Evolutionary conservation across 192 early-diverging fungal genomes (phyloP), one percentile per base, ranked within the genome.

Genomic region (Coemansia sp.): DNA sequence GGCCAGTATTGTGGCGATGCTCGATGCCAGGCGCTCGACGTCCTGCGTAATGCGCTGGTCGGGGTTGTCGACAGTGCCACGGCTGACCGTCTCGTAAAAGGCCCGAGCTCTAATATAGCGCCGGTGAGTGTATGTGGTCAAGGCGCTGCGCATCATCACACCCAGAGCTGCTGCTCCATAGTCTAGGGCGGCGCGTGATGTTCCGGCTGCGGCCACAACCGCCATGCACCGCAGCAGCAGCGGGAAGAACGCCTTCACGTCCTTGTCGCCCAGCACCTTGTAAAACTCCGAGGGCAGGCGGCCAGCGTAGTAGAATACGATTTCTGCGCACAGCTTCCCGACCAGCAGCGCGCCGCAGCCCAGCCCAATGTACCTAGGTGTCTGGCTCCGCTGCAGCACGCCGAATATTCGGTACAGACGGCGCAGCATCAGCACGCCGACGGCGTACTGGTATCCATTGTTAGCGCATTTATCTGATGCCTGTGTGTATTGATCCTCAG

Each of bases 11-110:
- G 89, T 89, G 11, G 79, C 75, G 18, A 70, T 65, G 24, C 68
- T 64, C 15, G 62, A 27, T 18, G 92, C 49, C 39, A 98, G 88
- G 55, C 90, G 90, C 72, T 94, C 94, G 40, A 95, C 88, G 75
- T 98, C 96, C 78, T 95, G 94, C 18, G 95, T 87, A 43, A 96
- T 94, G 16, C 95, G 89, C 77, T 95, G 93, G 72, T 98, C 96
- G 74, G 92, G 91, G 71, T 93, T 95, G 66, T 94, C 92, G 33
- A 92, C 73, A 31, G 83, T 64, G 8, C 88, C 81, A 27, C 80
- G 80, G 46, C 76, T 75, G 22, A 88, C 75, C 47, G 90, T 77
- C 15, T 86, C 73, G 73, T 95, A 92, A 50, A 91, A 83, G 4
- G 81, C 64, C 16, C 79, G 88, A 16, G 85, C 80, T 16, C 77